Evolutionary conservation across 2,329 filamentous ascomycete species (phyloP), one percentile per base, ranked within the genome.

Genomic region (Clathrospora elynae): DNA sequence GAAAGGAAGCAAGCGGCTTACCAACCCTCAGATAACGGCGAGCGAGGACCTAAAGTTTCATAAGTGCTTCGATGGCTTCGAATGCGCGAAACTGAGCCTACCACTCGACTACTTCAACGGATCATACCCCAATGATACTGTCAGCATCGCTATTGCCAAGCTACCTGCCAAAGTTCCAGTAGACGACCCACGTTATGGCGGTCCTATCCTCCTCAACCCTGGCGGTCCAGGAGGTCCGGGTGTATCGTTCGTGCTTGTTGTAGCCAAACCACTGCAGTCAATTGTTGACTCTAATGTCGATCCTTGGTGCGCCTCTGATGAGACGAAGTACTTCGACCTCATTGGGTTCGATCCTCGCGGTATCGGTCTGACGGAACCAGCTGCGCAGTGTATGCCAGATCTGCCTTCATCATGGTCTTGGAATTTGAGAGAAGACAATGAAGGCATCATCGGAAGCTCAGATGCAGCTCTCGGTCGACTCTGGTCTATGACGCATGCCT

Each of bases 311-410:
- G 23, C 16, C 35, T 53, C 28, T 3, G 46, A 51, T 1, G 55
- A 64, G 6, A 61, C 57, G 22, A 71, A 62, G 35, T 71, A 71
- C 41, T 75, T 65, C 43, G 73, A 76, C 42, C 60, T 76, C 24
- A 62, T 76, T 16, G 66, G 68, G n/a, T 76, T 75, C 28, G 73
- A 76, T 48, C 73, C 73, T 4, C 64, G 73, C 10, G 73, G 72
- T 6, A 66, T 75, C 14, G 69, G 65, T 10, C 53, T 57, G 22
- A 67, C 67, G 1, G 59, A 61, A 10, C 73, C 73, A 1, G 33
- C 34, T 6, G 62, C 68, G 7, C 39, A 44, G 5, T 75, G 73
- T 48, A 66, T 71, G 42, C 48, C 61, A 6, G 57, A 68, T 47
- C 36, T 28, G 2, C 43, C 61, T 26, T 49, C 65, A 13, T 41